Conservation (phyloP, 768 basidiomycete species). For the Boletus rubropictus region DNA sequence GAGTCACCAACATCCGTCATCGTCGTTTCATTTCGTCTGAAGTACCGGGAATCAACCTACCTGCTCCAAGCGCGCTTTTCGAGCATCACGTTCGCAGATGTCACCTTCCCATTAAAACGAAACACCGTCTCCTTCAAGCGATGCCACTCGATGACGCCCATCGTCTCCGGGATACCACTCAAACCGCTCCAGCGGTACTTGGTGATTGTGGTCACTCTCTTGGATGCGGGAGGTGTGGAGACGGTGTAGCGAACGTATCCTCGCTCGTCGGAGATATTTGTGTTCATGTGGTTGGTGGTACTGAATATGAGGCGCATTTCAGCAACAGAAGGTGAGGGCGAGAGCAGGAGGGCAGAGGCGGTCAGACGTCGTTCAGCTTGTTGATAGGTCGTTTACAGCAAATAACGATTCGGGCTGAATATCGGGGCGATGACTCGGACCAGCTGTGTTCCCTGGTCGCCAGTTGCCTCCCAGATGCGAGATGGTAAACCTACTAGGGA, state of each 20-base stretch:
- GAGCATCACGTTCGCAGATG: slow-evolving; percentile 9
- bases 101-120: slow-evolving; percentile 14
- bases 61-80: slow-evolving; percentile 12
- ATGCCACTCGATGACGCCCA: slow-evolving; percentile 26
- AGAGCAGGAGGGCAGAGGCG: neutral
- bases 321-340: neutral
- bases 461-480: neutral
- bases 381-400: neutral
- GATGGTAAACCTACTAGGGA: too few species aligned
- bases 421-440: neutral
- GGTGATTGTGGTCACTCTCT: slow-evolving; percentile 24
- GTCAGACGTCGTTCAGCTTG: neutral
- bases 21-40: too few species aligned
- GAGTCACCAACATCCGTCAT: neutral
- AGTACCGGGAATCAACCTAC: slow-evolving; percentile 6
- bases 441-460: neutral
- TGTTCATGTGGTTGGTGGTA: slow-evolving; percentile 17
- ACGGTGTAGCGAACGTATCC: slow-evolving; percentile 16
- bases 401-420: neutral
- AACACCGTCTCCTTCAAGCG: slow-evolving; percentile 9
- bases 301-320: slow-evolving; percentile 23
- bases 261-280: slow-evolving; percentile 19
- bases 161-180: slow-evolving; percentile 14
- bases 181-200: slow-evolving; percentile 18
- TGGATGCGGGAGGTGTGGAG: slow-evolving; percentile 9